phyloP scores from a whole-genome alignment of 2,329 filamentous ascomycete genomes.

The Sordariomycetes sp. region DNA sequence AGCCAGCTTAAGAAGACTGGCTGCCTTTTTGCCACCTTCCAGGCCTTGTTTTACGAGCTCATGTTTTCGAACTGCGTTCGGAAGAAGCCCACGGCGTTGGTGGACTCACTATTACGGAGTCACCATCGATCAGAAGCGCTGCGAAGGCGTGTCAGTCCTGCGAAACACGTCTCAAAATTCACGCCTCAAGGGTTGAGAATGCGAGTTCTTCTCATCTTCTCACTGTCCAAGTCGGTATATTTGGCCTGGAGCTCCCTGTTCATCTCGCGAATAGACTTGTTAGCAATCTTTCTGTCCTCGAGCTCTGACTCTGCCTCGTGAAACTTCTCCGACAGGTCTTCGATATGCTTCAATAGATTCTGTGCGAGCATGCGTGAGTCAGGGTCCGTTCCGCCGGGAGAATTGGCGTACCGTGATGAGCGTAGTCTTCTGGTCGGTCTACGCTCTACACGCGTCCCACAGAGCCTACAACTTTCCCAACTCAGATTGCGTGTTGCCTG shows the following conservation, averaged over 20 bases:
- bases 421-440: background rate
- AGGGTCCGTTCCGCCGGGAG: background rate
- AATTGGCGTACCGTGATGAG: background rate
- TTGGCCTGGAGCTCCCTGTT: background rate
- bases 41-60: constrained; percentile 17
- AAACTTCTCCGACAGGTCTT: background rate
- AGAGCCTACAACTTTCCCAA: no score
- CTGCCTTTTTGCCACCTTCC: constrained; percentile 18
- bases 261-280: background rate
- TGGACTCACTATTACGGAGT: constrained; percentile 24
- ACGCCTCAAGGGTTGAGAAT: background rate
- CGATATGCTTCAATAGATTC: background rate
- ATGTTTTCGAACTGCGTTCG: constrained; percentile 20
- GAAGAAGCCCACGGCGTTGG: background rate
- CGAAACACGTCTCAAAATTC: background rate
- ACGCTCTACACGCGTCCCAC: background rate
- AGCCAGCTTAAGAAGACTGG: constrained; percentile 13
- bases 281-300: background rate
- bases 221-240: background rate
- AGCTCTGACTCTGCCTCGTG: background rate
- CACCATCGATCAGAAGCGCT: constrained; percentile 26
- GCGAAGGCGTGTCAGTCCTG: constrained; percentile 16
- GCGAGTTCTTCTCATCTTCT: background rate
- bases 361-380: background rate
- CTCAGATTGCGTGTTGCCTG: no score